Evolutionary conservation across 257 asterid genomes (phyloP).

Genomic region (Capsicum chinense): DNA sequence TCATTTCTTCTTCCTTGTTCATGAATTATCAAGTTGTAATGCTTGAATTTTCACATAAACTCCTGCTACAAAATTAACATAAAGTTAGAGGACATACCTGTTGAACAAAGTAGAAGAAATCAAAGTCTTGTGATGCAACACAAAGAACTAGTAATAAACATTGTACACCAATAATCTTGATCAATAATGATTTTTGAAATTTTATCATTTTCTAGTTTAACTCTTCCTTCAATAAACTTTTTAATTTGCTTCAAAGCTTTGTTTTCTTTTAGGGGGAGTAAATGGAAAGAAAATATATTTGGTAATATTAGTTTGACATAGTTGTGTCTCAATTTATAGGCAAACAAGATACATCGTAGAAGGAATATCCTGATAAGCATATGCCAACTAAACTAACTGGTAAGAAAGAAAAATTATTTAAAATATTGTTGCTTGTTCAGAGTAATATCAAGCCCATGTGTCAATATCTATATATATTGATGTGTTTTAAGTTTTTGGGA

Average conservation of each 20-base stretch:
- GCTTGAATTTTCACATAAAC: too few relatives aligned
- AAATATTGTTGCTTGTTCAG: background rate
- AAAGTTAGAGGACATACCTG: constrained; percentile 35
- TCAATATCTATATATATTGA: background rate
- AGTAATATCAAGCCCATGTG: background rate
- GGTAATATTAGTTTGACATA: background rate
- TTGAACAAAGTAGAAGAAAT: constrained; percentile 54
- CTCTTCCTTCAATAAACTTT: background rate
- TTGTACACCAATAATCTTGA: constrained; percentile 32
- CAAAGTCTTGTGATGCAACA: constrained; percentile 39
- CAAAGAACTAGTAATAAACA: constrained; percentile 31
- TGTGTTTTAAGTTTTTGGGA: constrained; percentile 8
- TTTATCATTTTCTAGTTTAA: constrained; percentile 27
- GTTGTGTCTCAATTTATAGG: constrained; percentile 30
- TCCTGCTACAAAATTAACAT: background rate
- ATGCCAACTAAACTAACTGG: background rate
- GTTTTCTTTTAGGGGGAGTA: background rate
- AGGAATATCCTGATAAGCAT: constrained; percentile 27
- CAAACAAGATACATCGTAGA: background rate
- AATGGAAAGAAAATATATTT: background rate
- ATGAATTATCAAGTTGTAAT: too few relatives aligned
- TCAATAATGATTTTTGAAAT: constrained; percentile 23
- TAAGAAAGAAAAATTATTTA: too few relatives aligned
- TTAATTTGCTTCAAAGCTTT: constrained; percentile 20
- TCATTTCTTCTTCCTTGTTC: too few relatives aligned